Percentiles rank a stretch among this genome's conserved stretches.
phyloP scores from a whole-genome alignment of 805 yeast species.

The Teunomyces lycoperdinae region DNA sequence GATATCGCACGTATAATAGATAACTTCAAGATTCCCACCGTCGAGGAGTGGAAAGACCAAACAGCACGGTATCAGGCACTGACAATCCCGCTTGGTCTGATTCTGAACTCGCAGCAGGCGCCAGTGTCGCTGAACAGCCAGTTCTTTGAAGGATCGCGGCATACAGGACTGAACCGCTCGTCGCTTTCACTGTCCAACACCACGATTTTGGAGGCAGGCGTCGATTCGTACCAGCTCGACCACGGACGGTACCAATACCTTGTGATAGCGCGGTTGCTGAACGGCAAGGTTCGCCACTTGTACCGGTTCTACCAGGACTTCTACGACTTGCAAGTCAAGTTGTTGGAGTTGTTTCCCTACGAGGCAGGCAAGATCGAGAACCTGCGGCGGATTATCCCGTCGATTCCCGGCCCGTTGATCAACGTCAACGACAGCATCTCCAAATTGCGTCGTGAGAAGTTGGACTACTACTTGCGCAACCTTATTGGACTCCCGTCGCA shows the following conservation, averaged over 20 bases:
- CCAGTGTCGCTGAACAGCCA: constrained; percentile 36
- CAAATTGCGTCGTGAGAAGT: constrained; percentile 51
- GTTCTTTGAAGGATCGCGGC: constrained; percentile 25
- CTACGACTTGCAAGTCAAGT: constrained; percentile 83
- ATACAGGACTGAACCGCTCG: constrained; percentile 23
- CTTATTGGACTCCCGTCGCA: constrained; percentile 73
- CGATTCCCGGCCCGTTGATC: constrained; percentile 93
- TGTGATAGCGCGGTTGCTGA: constrained; percentile 61
- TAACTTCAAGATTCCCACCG: constrained; percentile 77
- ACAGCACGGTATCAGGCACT: constrained; percentile 92
- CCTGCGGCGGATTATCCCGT: constrained; percentile 78
- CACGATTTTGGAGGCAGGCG: constrained; percentile 60
- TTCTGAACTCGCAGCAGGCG: constrained; percentile 24
- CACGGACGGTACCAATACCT: constrained; percentile 90
- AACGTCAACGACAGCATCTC: constrained; percentile 76
- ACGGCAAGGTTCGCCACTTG: constrained; percentile 67
- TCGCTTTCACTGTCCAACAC: constrained; percentile 30
- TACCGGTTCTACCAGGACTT: constrained; percentile 95
- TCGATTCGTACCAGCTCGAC: constrained; percentile 75
- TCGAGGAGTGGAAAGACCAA: constrained; percentile 90
- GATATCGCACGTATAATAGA: constrained; percentile 52
- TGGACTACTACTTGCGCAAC: constrained; percentile 50
- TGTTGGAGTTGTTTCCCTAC: constrained; percentile 79
- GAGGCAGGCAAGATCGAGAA: constrained; percentile 89
- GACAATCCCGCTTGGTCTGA: constrained; percentile 66